Evolutionary conservation across 2,329 filamentous ascomycete species (phyloP), one percentile per base, ranked within the genome.

Genomic region (Zymoseptoria passerinii): DNA sequence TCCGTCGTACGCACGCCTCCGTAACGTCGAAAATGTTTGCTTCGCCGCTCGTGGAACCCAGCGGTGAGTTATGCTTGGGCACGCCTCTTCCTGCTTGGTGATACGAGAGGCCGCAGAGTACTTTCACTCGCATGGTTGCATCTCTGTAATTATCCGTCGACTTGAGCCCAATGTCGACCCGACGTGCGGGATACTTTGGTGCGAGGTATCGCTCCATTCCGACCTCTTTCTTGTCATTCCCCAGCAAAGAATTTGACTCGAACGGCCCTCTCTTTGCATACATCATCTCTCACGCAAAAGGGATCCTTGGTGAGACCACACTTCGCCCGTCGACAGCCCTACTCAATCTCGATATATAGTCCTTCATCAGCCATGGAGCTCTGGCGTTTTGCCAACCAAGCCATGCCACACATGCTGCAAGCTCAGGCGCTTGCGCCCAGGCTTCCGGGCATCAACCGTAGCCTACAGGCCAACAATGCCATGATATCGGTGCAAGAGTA

Each of bases 401-500:
- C 35, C 35, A 44, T 44, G 35, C 35, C 35, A 44, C 13, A 44
- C 35, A 44, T 44, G 35, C n/a, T 44, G 35, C 35, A 44, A 44
- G 35, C 35, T 44, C 35, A 44, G n/a, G 16, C 35, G n/a, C 35
- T 44, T 16, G 13, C 35, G 13, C 35, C 35, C 13, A 44, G 35
- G 35, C 35, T 3, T 44, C 13, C 35, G 35, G 35, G 10, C 35
- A 44, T 44, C 35, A 44, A 44, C 13, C 35, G 35, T 44, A 13
- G 35, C 7, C 35, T 44, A 16, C 35, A 44, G 35, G 9, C 35
- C 35, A 40, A 50, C 28, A 28, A 54, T 35, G 29, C 52, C 35
- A 28, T 51, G 16, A 29, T 58, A 3, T 28, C 35, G 4, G 44
- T 58, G 16, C 49, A 53, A 29, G 58, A 60, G 29, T 29, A 50